These are phyloP conservation scores for Tylopilus sp. DNA, from an alignment of 1,284 basidiomycete genomes.

Conservation along the genomic window DNA sequence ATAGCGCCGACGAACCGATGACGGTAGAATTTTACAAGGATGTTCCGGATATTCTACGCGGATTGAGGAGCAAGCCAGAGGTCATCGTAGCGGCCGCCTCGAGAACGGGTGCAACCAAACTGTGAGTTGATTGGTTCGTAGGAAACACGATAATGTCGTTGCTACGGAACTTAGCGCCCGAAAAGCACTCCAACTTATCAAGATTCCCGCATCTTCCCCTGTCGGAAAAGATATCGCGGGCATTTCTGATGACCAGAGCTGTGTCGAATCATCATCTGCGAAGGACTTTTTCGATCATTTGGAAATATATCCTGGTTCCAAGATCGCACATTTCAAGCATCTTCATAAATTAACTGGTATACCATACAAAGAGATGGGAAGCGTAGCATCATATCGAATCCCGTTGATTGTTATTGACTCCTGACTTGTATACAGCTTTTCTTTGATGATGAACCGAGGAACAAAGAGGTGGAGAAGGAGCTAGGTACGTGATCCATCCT, in stretches of 20 bases:
- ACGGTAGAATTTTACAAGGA: constrained; percentile 79
- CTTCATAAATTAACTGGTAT: constrained; percentile 79
- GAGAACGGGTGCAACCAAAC: constrained; percentile 73
- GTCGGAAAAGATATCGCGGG: constrained; percentile 51
- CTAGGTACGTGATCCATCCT: constrained; percentile 34
- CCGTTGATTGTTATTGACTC: background rate
- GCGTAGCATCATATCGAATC: constrained; percentile 25
- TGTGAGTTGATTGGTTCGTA: constrained; percentile 60
- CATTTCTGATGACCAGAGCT: constrained; percentile 22
- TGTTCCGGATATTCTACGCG: constrained; percentile 81
- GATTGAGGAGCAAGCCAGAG: constrained; percentile 59
- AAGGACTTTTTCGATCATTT: constrained; percentile 81
- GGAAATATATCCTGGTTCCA: constrained; percentile 92
- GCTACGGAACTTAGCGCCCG: constrained; percentile 65
- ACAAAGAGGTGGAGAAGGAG: constrained; percentile 76
- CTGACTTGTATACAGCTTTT: constrained; percentile 67
- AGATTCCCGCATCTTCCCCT: constrained; percentile 63
- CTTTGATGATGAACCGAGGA: constrained; percentile 86
- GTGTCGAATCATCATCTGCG: constrained; percentile 48
- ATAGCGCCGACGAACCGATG: constrained; percentile 50
- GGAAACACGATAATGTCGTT: background rate
- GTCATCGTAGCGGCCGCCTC: constrained; percentile 83
- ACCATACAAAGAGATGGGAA: constrained; percentile 87
- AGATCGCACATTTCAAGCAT: constrained; percentile 83
- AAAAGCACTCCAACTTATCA: constrained; percentile 78